Base-by-base conservation (phyloP, 495 filamentous ascomycete genomes). In the Xylaria telfairii region DNA sequence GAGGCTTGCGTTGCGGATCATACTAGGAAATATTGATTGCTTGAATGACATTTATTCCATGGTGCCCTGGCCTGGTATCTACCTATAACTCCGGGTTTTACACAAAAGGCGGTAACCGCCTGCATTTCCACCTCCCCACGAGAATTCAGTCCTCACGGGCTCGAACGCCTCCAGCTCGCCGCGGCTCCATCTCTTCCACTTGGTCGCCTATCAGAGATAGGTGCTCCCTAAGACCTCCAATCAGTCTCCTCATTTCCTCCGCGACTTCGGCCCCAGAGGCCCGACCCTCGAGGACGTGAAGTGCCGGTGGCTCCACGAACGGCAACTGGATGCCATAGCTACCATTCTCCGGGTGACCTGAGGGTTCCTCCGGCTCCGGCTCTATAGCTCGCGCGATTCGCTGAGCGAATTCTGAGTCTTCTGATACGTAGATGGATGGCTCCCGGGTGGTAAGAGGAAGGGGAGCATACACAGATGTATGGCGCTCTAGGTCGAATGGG, bases 401-500 rank as follows among this genome's bases (percentile, higher is more conserved):
- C 30, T 65, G 68, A 2, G 68, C 68, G 28, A 56, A 83, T 21
- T 85, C 79, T 53, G 80, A 81, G 68, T 86, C 84, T 67, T 87
- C 85, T 5, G 81, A 83, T 26, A 87, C 77, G 73, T 87, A 87
- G 71, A 85, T 85, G 30, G 84, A 84, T 26, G 85, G 84, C 60
- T 88, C 86, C 41, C 80, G 78, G 64, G 74, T 74, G 9, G 75
- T 68, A 32, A 78, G 68, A 54, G 71, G 73, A 15, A 75, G 42
- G 0, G 83, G 81, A 21, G 80, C 80, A 65, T 86, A 87, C 2
- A 87, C 75, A 34, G 86, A 87, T 0, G 84, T 80, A 70, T 87
- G 87, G 15, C 84, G 83, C 73, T 88, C 85, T 13, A 87, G 77
- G 46, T 87, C 83, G 67, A 88, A 88, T 3, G 86, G 86, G 68